Base-by-base conservation (phyloP, 768 basidiomycete species). In the Leccinum imitatum region DNA sequence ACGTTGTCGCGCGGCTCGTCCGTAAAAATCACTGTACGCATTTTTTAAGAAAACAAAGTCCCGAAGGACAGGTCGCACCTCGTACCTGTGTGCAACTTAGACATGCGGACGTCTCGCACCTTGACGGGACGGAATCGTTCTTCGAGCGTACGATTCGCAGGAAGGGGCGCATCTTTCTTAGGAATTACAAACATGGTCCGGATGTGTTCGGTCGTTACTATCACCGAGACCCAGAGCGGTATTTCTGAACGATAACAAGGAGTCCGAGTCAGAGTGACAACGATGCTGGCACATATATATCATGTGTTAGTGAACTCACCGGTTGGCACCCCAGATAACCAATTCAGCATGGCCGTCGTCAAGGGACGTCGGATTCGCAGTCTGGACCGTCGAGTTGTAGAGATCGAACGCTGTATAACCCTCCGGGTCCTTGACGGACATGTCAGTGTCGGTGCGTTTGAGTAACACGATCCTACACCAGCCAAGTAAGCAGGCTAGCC, bases 391-490 rank as follows among this genome's bases (percentile, higher is more conserved):
- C 4, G 90, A 89, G 69, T 98, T 98, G 76, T 93, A 97, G 35
- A 98, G 75, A 69, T 98, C 95, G 62, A 93, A 93, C 0, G 94
- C 87, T 0, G 93, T 93, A 73, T 95, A 90, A 0, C 91, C 96
- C 66, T 98, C 96, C 30, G 78, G 68, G 68, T 98, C 96, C 70
- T 93, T 93, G 59, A 90, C 65, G 4, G 81, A 75, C 0, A 78
- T 74, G 70, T 98, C 91, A 21, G 84, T 84, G 67, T 96, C 93
- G 21, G 80, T 67, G 41, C 86, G 84, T 66, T 88, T 85, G 55
- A 97, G 75, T 7, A 98, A 81, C 37, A 95, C 78, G 50, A 91
- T 75, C 3, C 90, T 93, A 54, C 27, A 10, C n/a, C 1, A 13
- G 6, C 65, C 62, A 72, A 27, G 59, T 77, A 63, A 68, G 55